Evolutionary conservation across 139 green algal genomes (phyloP).

Genomic region (Coelastrella sp.): DNA sequence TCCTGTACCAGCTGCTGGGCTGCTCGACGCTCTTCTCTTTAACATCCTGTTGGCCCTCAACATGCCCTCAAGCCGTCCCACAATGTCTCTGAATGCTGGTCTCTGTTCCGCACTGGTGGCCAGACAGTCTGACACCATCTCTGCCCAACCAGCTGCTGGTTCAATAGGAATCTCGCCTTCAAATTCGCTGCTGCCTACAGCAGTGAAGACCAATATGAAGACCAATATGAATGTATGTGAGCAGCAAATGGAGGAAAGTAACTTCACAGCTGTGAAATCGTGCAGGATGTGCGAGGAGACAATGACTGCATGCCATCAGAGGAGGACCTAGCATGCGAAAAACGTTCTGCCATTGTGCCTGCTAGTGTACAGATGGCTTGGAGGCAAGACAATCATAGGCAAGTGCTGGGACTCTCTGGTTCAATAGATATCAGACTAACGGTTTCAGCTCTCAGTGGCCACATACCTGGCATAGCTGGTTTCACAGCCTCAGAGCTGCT

Average conservation of each 20-base stretch:
- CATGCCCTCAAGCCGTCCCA: slow-evolving; percentile 55
- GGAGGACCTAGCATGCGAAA: too few species aligned
- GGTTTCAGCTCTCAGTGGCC: too few species aligned
- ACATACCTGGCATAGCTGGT: slow-evolving; percentile 73
- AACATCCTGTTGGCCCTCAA: slow-evolving; percentile 44
- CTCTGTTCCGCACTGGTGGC: slow-evolving; percentile 12
- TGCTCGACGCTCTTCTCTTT: slow-evolving; percentile 30
- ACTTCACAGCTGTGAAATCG: too few species aligned
- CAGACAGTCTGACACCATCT: slow-evolving; percentile 75
- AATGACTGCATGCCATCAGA: too few species aligned
- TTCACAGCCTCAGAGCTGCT: slow-evolving; percentile 59
- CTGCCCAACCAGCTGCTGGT: slow-evolving; percentile 67
- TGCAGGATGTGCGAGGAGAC: too few species aligned
- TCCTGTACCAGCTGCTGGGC: neutral
- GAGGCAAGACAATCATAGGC: too few species aligned
- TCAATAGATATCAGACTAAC: neutral
- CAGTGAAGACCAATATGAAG: neutral
- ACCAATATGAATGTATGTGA: neutral
- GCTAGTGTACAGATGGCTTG: too few species aligned
- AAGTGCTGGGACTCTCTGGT: neutral
- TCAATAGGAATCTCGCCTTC: slow-evolving; percentile 65
- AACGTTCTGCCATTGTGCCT: too few species aligned
- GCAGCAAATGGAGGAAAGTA: neutral
- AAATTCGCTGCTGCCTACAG: slow-evolving; percentile 67
- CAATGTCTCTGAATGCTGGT: slow-evolving; percentile 59